phyloP scores from a whole-genome alignment of 345 rosid genomes.

The Citrus medica region DNA sequence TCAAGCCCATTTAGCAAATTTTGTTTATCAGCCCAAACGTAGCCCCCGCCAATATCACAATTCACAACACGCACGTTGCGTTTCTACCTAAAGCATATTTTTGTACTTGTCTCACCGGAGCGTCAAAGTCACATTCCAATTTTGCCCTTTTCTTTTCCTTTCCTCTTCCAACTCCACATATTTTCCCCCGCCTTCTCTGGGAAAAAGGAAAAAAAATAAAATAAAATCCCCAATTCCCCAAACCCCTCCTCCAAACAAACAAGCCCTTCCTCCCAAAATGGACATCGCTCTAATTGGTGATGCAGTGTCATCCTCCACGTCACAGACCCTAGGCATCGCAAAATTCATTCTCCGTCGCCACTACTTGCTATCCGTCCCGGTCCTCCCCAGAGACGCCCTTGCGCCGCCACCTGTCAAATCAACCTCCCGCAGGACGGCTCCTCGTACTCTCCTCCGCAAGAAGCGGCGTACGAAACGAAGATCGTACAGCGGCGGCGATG shows the following conservation, averaged over 20 bases:
- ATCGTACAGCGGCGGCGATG: slow-evolving; percentile 36
- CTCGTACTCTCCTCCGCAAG: slow-evolving; percentile 47
- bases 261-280: slow-evolving; percentile 28
- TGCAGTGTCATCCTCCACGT: slow-evolving; percentile 33
- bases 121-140: not conserved
- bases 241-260: not conserved
- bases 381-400: slow-evolving; percentile 37
- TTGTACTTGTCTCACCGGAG: too few species aligned
- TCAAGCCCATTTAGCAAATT: too few species aligned
- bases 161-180: too few species aligned
- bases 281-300: slow-evolving; percentile 53
- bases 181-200: slow-evolving; percentile 10
- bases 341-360: slow-evolving; percentile 37
- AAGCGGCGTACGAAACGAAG: slow-evolving; percentile 58
- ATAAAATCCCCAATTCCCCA: not conserved
- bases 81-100: too few species aligned
- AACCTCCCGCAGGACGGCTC: slow-evolving; percentile 31
- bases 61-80: too few species aligned
- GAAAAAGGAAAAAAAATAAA: too few species aligned
- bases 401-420: slow-evolving; percentile 58
- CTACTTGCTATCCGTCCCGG: slow-evolving; percentile 31
- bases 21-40: too few species aligned
- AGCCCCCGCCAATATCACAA: too few species aligned
- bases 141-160: too few species aligned
- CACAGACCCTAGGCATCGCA: slow-evolving; percentile 51